phyloP scores from a whole-genome alignment of 352 stramenopile species.

The Globisporangium polare region DNA sequence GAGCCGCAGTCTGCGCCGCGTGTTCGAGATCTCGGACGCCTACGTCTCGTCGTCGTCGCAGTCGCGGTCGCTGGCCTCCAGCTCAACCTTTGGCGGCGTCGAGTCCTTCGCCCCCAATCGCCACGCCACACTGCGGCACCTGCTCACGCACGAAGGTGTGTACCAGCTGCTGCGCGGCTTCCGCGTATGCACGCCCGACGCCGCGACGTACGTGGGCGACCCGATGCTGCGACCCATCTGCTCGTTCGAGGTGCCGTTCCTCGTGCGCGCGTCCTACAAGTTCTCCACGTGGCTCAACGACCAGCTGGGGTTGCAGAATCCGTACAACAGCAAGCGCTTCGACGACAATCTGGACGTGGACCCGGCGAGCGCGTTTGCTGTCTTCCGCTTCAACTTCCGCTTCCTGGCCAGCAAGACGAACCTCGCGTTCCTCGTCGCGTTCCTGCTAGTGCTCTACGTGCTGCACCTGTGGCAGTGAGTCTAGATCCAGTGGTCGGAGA shows the following conservation, averaged over 20 bases:
- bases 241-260: conserved; percentile 67
- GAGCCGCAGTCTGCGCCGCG: conserved; percentile 60
- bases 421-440: conserved; percentile 52
- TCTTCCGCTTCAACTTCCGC: conserved; percentile 84
- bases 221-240: conserved; percentile 84
- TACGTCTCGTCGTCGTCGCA: conserved; percentile 79
- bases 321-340: conserved; percentile 65
- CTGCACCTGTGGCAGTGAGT: conserved; percentile 59
- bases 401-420: conserved; percentile 87
- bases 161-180: conserved; percentile 63
- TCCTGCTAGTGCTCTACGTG: conserved; percentile 63
- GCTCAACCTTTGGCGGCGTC: conserved; percentile 20
- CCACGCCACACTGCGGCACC: conserved; percentile 43
- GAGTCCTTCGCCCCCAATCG: conserved; percentile 65
- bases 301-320: conserved; percentile 58
- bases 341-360: conserved; percentile 76
- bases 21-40: conserved; percentile 85
- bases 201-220: conserved; percentile 67
- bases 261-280: conserved; percentile 79
- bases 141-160: conserved; percentile 58
- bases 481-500: background rate
- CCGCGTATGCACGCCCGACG: conserved; percentile 71
- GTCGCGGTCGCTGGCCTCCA: conserved; percentile 32
- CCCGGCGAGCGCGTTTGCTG: conserved; percentile 20
- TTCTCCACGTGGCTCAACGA: conserved; percentile 77